phyloP scores from a whole-genome alignment of 164 flowering plant genomes.

The Magnolia kwangsiensis region DNA sequence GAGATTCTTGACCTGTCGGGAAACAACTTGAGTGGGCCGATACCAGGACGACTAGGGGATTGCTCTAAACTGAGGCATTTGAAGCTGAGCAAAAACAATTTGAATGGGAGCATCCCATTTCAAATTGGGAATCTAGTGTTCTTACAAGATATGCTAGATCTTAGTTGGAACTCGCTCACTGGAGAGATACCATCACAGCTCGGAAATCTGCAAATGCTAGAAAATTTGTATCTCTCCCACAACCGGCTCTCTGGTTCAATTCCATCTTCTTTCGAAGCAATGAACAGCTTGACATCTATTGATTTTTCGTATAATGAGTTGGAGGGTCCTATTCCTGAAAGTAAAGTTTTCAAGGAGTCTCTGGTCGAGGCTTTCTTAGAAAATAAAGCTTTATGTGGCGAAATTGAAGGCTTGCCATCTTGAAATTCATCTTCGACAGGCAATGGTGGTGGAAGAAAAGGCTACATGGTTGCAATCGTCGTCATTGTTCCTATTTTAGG shows the following conservation, averaged over 20 bases:
- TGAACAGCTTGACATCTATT: conserved; percentile 5
- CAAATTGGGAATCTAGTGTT: conserved; percentile 2
- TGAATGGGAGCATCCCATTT: conserved; percentile 9
- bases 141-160: conserved; percentile 5
- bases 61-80: conserved; percentile 1
- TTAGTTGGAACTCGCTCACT: conserved; percentile 2
- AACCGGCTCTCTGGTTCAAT: conserved; percentile 5
- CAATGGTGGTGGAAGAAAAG: not conserved
- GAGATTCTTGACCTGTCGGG: conserved; percentile 1
- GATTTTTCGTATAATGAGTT: conserved; percentile 4
- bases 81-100: conserved; percentile 1
- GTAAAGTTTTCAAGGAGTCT: not conserved
- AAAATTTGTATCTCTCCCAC: conserved; percentile 11
- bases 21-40: not conserved
- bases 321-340: not conserved
- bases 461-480: not conserved
- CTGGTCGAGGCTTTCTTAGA: not conserved
- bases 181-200: conserved; percentile 10
- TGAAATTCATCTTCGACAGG: not conserved
- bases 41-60: not conserved
- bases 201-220: conserved; percentile 1
- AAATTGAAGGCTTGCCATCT: not conserved
- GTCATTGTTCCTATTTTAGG: not conserved
- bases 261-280: conserved; percentile 1
- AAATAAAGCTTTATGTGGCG: conserved; percentile 5